A percentile compares a stretch with the other conserved stretches of the same genome.
Conservation (phyloP, 2,329 filamentous ascomycete species). For the Botrytis hyacinthi region DNA sequence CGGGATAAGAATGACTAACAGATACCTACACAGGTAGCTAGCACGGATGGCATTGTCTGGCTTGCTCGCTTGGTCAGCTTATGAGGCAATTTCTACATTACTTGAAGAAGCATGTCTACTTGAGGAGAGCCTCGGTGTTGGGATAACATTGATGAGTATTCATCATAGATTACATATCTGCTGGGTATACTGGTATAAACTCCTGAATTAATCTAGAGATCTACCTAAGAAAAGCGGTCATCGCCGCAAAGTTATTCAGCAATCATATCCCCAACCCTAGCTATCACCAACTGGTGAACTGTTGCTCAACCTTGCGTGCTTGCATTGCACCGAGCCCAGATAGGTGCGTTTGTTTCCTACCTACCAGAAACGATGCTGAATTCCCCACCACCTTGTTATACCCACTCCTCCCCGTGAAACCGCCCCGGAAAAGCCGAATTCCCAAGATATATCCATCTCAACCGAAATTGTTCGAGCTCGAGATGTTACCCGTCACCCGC, state of each 20-base stretch:
- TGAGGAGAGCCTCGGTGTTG: too few species aligned
- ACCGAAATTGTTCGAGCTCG: background rate
- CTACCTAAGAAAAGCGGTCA: background rate
- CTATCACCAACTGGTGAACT: background rate
- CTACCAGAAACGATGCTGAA: background rate
- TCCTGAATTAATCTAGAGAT: background rate
- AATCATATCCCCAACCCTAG: background rate
- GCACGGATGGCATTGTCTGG: background rate
- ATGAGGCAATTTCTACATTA: background rate
- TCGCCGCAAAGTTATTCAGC: background rate
- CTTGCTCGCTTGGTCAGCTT: background rate
- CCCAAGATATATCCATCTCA: slow-evolving; percentile 14
- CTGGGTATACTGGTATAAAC: background rate
- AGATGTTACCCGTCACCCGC: background rate
- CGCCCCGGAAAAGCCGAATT: slow-evolving; percentile 15
- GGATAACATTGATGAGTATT: background rate
- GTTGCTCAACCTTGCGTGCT: slow-evolving; percentile 7
- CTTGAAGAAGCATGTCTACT: background rate
- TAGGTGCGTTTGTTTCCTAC: background rate
- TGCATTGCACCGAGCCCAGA: background rate
- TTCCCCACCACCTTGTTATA: background rate
- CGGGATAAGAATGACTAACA: background rate
- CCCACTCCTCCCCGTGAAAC: background rate
- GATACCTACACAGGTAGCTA: background rate
- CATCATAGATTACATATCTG: background rate